These are phyloP conservation scores for Hypoxylon lienhwacheense DNA, from an alignment of 495 filamentous ascomycete species.

Conservation along the genomic window DNA sequence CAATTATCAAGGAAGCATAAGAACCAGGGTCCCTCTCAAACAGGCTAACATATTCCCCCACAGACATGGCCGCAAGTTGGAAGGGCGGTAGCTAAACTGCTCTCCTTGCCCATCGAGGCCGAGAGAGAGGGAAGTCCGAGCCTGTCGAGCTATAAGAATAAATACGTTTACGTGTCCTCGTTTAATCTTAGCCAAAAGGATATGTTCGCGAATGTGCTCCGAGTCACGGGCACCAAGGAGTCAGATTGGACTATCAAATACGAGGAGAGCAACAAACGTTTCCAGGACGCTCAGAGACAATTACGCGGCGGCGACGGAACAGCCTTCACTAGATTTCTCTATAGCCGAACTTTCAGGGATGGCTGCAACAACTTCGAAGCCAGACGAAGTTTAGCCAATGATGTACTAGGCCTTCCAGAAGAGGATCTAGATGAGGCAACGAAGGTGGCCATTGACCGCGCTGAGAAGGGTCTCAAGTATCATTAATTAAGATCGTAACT, in stretches of 20 bases:
- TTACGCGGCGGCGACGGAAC: slow-evolving; percentile 34
- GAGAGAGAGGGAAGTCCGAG: slow-evolving; percentile 44
- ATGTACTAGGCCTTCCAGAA: slow-evolving; percentile 52
- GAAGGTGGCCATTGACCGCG: slow-evolving; percentile 42
- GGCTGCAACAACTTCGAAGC: slow-evolving; percentile 48
- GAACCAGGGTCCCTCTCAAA: background rate
- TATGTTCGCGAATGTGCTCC: slow-evolving; percentile 49
- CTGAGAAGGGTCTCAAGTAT: slow-evolving; percentile 25
- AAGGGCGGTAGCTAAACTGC: slow-evolving; percentile 40
- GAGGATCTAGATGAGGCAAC: slow-evolving; percentile 61
- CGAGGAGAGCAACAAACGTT: slow-evolving; percentile 48
- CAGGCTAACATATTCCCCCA: slow-evolving; percentile 5
- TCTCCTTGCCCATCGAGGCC: slow-evolving; percentile 44
- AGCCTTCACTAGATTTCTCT: slow-evolving; percentile 56
- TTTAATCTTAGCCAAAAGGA: slow-evolving; percentile 52
- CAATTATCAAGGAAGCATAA: background rate
- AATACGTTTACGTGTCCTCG: slow-evolving; percentile 46
- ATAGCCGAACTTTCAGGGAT: slow-evolving; percentile 53
- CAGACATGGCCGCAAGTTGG: slow-evolving; percentile 47
- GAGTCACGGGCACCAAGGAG: slow-evolving; percentile 55
- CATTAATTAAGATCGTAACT: slow-evolving; percentile 9
- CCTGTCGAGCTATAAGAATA: slow-evolving; percentile 47
- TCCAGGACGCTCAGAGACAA: slow-evolving; percentile 46
- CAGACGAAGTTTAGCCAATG: slow-evolving; percentile 49
- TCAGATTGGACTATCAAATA: slow-evolving; percentile 59